phyloP scores from a whole-genome alignment of 129 eudicot species.

The Helichrysum umbraculigerum region DNA sequence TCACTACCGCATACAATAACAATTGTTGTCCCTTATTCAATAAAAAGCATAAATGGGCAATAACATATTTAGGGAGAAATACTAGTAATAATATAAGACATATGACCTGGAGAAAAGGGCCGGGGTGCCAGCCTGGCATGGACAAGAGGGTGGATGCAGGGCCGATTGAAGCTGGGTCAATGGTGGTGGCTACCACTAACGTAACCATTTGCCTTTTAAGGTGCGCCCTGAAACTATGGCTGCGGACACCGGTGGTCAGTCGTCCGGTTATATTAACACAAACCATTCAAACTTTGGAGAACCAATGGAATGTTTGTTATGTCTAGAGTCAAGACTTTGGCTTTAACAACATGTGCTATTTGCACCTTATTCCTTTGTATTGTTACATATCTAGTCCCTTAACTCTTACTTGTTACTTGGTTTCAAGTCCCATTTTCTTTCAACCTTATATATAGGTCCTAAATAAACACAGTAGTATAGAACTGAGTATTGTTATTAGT shows the following conservation, averaged over 20 bases:
- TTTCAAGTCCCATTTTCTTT: too few species aligned
- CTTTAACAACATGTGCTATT: too few species aligned
- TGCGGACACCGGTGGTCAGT: slow-evolving; percentile 1
- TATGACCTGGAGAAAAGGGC: slow-evolving; percentile 52
- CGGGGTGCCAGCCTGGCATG: slow-evolving; percentile 85
- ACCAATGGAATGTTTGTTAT: background rate
- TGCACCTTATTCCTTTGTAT: background rate
- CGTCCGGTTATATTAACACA: slow-evolving; percentile 11
- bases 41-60: background rate
- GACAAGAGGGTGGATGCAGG: slow-evolving; percentile 76
- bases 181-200: slow-evolving; percentile 64
- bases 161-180: slow-evolving; percentile 77
- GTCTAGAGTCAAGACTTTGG: background rate
- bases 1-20: too few species aligned
- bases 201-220: slow-evolving; percentile 51
- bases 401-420: too few species aligned
- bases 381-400: background rate
- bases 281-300: slow-evolving; percentile 1
- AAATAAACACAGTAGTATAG: too few species aligned
- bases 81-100: background rate
- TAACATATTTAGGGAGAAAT: background rate
- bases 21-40: background rate
- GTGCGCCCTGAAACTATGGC: slow-evolving; percentile 23
- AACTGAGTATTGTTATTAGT: too few species aligned
- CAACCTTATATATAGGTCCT: too few species aligned